These are phyloP conservation scores for Eucalyptus brandiana DNA, from an alignment of 345 rosid genomes.

Conservation along the genomic window DNA sequence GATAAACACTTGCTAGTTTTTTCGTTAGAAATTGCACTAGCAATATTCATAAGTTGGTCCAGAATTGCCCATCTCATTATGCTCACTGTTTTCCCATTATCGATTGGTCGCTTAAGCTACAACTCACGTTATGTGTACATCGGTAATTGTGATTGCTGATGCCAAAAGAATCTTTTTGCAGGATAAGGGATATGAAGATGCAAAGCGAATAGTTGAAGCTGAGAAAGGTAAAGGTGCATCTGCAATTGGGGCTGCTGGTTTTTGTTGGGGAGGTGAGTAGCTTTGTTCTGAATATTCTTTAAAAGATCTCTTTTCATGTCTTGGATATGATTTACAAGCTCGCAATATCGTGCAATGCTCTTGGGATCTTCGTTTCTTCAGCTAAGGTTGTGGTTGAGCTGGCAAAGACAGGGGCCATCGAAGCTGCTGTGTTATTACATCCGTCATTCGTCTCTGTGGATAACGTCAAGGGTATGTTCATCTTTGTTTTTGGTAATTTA, in stretches of 20 bases:
- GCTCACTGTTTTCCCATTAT: neutral
- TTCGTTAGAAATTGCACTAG: neutral
- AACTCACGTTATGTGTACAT: neutral
- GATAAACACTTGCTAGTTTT: neutral
- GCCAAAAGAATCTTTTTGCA: neutral
- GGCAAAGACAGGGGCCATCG: neutral
- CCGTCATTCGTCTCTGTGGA: neutral
- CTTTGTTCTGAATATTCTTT: neutral
- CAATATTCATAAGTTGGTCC: neutral
- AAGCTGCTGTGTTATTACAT: neutral
- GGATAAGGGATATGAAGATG: neutral
- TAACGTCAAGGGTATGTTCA: neutral
- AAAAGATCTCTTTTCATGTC: neutral
- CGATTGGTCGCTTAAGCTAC: neutral
- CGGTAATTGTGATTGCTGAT: neutral
- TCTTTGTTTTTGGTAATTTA: neutral
- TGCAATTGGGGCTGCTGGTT: slow-evolving; percentile 24
- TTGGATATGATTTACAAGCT: neutral
- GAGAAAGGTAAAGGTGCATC: slow-evolving; percentile 8
- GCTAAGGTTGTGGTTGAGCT: neutral
- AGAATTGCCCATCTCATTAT: neutral
- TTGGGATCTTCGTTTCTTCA: neutral
- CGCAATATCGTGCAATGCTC: neutral
- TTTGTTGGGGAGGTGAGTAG: slow-evolving; percentile 17
- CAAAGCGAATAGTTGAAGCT: neutral